phyloP scores from a whole-genome alignment of 2,329 filamentous ascomycete species.

The Annulohypoxylon truncatum region DNA sequence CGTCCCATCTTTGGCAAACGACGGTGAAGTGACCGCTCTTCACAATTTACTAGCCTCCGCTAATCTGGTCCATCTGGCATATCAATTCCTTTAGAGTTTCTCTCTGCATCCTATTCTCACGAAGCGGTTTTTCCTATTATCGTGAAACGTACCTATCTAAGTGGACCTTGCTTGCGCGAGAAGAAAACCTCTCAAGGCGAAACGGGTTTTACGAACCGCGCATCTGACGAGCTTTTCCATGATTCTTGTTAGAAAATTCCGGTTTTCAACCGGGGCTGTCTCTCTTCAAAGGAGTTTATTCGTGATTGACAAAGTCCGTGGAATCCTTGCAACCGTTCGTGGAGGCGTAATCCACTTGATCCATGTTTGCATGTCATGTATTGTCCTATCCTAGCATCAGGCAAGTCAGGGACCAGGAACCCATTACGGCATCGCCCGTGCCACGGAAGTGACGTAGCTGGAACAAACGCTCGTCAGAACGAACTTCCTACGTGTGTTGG shows the following conservation, averaged over 20 bases:
- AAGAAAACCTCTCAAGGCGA: not conserved
- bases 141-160: conserved; percentile 4
- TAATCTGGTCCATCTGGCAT: conserved; percentile 19
- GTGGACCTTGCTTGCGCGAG: conserved; percentile 22
- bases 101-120: conserved; percentile 4
- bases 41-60: conserved; percentile 13
- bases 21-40: conserved; percentile 41
- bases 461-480: conserved; percentile 35
- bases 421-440: conserved; percentile 35
- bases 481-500: conserved; percentile 16
- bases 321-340: conserved; percentile 36
- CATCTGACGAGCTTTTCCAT: conserved; percentile 12
- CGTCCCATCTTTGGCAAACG: conserved; percentile 24
- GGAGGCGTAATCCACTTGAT: conserved; percentile 32
- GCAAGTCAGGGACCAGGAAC: conserved; percentile 34
- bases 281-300: conserved; percentile 30
- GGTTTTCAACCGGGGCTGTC: conserved; percentile 22
- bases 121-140: conserved; percentile 7
- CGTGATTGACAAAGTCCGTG: conserved; percentile 29
- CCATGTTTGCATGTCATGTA: conserved; percentile 33
- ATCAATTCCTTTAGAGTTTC: conserved; percentile 4
- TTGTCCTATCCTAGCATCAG: conserved; percentile 16
- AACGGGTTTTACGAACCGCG: not conserved
- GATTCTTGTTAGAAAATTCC: conserved; percentile 25
- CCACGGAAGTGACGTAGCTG: conserved; percentile 40